Evolutionary conservation across 2,329 filamentous ascomycete genomes (phyloP).

Genomic region (Thelonectria discophora): DNA sequence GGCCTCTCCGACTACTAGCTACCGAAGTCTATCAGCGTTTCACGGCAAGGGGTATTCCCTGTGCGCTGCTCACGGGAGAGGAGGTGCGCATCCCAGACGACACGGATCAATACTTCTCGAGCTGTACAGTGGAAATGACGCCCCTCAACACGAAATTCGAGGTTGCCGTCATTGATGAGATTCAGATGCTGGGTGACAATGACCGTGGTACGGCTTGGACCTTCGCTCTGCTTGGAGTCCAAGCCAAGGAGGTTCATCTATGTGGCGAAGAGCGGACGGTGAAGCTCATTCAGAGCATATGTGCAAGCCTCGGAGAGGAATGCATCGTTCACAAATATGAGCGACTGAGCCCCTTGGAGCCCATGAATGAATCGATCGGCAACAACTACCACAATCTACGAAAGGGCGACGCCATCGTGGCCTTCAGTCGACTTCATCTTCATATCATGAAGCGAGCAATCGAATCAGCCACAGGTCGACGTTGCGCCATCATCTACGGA

Average conservation of each 20-base stretch:
- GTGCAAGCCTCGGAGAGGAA: constrained; percentile 81
- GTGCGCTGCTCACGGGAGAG: constrained; percentile 89
- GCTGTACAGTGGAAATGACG: constrained; percentile 94
- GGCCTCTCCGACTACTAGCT: constrained; percentile 86
- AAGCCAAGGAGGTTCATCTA: constrained; percentile 88
- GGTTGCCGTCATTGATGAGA: constrained; percentile 96
- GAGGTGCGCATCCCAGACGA: constrained; percentile 77
- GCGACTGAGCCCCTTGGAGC: constrained; percentile 79
- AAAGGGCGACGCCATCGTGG: constrained; percentile 91
- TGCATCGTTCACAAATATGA: constrained; percentile 84
- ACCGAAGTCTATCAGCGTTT: constrained; percentile 96
- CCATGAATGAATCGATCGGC: constrained; percentile 69
- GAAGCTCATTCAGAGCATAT: constrained; percentile 79
- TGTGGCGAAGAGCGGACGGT: constrained; percentile 90
- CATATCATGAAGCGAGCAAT: constrained; percentile 82
- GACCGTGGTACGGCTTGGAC: constrained; percentile 96
- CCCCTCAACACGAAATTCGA: constrained; percentile 70
- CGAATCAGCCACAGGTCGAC: constrained; percentile 76
- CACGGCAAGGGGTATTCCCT: constrained; percentile 77
- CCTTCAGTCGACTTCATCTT: constrained; percentile 84
- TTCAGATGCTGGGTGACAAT: constrained; percentile 89
- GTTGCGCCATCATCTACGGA: constrained; percentile 94
- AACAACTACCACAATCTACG: constrained; percentile 72
- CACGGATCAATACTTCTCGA: constrained; percentile 69
- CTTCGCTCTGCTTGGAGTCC: constrained; percentile 84